Conservation (phyloP, 129 eudicot species). For the Centella asiatica region DNA sequence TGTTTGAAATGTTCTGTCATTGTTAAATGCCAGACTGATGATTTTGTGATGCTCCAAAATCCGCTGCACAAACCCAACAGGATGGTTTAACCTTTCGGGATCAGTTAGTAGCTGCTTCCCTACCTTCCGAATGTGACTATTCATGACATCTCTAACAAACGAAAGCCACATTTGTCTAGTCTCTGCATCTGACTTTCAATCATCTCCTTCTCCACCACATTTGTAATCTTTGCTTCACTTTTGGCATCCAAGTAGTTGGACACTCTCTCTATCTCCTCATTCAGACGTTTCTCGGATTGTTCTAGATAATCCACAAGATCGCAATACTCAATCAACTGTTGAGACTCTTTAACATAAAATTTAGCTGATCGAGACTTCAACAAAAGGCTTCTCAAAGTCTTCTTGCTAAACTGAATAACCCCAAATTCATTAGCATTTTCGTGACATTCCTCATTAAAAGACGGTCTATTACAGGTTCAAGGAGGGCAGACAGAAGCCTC, state of each 20-base stretch:
- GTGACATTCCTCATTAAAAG: constrained; percentile 62
- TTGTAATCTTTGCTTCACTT: constrained; percentile 54
- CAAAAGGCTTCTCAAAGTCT: constrained; percentile 66
- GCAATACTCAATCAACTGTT: constrained; percentile 61
- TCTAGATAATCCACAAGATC: constrained; percentile 72
- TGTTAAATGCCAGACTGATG: constrained; percentile 50
- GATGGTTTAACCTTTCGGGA: constrained; percentile 67
- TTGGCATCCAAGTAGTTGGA: constrained; percentile 54
- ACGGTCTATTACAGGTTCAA: constrained; percentile 54
- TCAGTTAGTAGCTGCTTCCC: constrained; percentile 79
- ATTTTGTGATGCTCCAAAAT: constrained; percentile 50
- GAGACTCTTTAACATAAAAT: constrained; percentile 59
- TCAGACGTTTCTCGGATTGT: constrained; percentile 65
- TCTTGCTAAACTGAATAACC: constrained; percentile 68
- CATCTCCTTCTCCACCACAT: constrained; percentile 80
- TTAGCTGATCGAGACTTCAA: constrained; percentile 68
- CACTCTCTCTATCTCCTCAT: constrained; percentile 77
- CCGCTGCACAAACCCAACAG: constrained; percentile 67
- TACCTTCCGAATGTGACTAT: constrained; percentile 50
- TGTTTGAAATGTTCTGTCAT: constrained; percentile 72
- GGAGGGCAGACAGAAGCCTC: constrained; percentile 54
- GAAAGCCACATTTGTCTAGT: constrained; percentile 65
- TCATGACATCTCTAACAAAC: constrained; percentile 56
- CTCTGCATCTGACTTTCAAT: constrained; percentile 72
- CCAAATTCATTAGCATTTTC: constrained; percentile 71